Evolutionary conservation across 495 filamentous ascomycete genomes (phyloP).

Genomic region (Lepraria neglecta): DNA sequence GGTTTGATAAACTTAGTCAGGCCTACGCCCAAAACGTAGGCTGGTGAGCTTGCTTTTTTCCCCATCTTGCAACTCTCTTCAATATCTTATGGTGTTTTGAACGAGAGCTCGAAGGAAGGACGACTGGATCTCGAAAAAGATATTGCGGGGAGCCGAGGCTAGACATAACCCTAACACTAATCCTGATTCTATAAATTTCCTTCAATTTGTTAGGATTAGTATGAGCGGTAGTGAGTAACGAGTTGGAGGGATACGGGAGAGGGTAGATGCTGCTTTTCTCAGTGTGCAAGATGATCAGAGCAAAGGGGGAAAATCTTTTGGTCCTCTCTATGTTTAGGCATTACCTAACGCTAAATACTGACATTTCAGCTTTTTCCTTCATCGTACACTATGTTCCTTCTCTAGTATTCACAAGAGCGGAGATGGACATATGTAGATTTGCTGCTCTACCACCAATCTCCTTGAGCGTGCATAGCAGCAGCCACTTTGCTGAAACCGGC

Average conservation of each 20-base stretch:
- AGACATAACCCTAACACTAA: neutral
- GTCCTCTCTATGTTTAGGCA: neutral
- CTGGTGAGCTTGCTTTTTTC: slow-evolving; percentile 46
- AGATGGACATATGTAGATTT: neutral
- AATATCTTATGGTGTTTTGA: neutral
- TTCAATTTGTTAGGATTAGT: neutral
- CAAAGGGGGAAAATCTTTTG: neutral
- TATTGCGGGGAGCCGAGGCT: slow-evolving; percentile 15
- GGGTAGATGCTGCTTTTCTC: neutral
- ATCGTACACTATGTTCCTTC: slow-evolving; percentile 1
- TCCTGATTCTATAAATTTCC: neutral
- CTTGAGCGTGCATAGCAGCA: slow-evolving; percentile 89
- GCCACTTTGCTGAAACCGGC: slow-evolving; percentile 96
- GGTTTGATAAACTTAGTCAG: slow-evolving; percentile 99
- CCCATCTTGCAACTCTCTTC: slow-evolving; percentile 34
- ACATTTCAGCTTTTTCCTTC: neutral
- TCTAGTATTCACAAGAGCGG: neutral
- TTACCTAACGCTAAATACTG: neutral
- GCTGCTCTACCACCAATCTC: slow-evolving; percentile 74
- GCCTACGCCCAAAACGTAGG: slow-evolving; percentile 93
- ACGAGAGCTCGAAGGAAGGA: neutral
- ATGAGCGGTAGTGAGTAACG: too few species aligned
- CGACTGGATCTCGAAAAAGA: neutral
- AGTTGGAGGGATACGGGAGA: neutral
- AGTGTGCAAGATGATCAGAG: neutral